A percentile compares a stretch with the other conserved stretches of the same genome.
Conservation (phyloP, 352 stramenopile species). For the Phytophthora cryptogea region DNA sequence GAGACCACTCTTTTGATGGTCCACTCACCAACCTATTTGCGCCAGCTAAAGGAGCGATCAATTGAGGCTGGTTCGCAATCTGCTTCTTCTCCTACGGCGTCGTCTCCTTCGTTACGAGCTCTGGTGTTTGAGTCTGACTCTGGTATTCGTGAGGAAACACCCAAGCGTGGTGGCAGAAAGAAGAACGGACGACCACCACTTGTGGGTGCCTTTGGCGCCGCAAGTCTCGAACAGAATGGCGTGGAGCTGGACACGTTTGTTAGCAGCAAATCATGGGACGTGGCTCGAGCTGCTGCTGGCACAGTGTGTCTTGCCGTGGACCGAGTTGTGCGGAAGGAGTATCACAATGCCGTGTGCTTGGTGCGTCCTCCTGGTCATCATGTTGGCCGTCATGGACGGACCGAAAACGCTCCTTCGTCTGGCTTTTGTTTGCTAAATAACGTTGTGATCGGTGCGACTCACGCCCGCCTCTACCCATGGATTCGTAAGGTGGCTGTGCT, state of each 20-base stretch:
- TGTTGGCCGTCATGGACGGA: slow-evolving; percentile 79
- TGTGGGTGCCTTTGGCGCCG: slow-evolving; percentile 71
- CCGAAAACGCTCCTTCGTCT: slow-evolving; percentile 70
- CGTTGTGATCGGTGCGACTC: slow-evolving; percentile 97
- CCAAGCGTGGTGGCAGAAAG: slow-evolving; percentile 34
- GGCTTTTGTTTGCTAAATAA: slow-evolving; percentile 99
- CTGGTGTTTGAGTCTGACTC: slow-evolving; percentile 84
- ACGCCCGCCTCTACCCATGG: slow-evolving; percentile 92
- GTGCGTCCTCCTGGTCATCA: slow-evolving; percentile 94
- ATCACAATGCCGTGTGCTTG: slow-evolving; percentile 83
- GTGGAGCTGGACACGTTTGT: slow-evolving; percentile 87
- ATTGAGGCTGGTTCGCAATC: slow-evolving; percentile 54
- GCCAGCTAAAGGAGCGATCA: slow-evolving; percentile 70
- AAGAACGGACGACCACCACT: slow-evolving; percentile 51
- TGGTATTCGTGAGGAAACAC: slow-evolving; percentile 52
- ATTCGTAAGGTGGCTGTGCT: slow-evolving; percentile 96
- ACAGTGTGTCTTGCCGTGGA: slow-evolving; percentile 85
- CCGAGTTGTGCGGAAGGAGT: slow-evolving; percentile 78
- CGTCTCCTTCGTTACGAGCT: slow-evolving; percentile 41
- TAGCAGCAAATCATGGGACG: slow-evolving; percentile 85
- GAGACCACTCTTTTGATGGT: slow-evolving; percentile 82
- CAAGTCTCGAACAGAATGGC: slow-evolving; percentile 64
- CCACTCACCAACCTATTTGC: slow-evolving; percentile 82
- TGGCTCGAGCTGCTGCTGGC: slow-evolving; percentile 75
- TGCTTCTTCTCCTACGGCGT: slow-evolving; percentile 39